Evolutionary conservation across 495 filamentous ascomycete genomes (phyloP).

Genomic region (Aspergillus cavernicola): DNA sequence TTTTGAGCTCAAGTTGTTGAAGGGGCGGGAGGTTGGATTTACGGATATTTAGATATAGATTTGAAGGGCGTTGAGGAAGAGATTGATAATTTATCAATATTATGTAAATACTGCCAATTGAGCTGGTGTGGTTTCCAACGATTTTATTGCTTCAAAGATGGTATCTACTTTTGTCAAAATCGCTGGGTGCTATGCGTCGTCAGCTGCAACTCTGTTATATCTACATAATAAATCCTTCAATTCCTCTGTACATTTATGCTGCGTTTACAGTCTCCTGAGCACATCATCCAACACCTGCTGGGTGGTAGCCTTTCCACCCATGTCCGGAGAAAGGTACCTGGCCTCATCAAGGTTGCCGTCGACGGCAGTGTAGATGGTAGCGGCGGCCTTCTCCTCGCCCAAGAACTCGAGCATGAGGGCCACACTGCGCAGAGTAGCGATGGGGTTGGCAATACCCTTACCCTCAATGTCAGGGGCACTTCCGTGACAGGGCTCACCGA

Average conservation of each 20-base stretch:
- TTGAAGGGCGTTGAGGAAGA: too few relatives aligned
- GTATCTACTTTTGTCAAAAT: too few relatives aligned
- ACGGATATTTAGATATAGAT: too few relatives aligned
- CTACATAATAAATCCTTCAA: too few relatives aligned
- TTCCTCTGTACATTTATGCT: neutral
- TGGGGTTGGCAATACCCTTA: conserved; percentile 87
- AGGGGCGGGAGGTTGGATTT: too few relatives aligned
- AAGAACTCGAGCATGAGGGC: conserved; percentile 96
- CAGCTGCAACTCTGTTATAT: too few relatives aligned
- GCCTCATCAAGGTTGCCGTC: conserved; percentile 88
- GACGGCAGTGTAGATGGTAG: conserved; percentile 83
- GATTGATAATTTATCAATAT: too few relatives aligned
- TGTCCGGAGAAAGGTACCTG: conserved; percentile 77
- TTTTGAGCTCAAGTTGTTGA: too few relatives aligned
- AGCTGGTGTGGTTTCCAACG: too few relatives aligned
- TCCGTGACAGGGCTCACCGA: conserved; percentile 97
- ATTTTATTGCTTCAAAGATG: too few relatives aligned
- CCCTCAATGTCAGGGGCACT: conserved; percentile 95
- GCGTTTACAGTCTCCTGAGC: conserved; percentile 69
- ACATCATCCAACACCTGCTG: conserved; percentile 89
- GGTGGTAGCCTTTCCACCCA: conserved; percentile 85
- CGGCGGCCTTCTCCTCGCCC: conserved; percentile 78
- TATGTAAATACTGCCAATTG: too few relatives aligned
- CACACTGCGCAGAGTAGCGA: conserved; percentile 87
- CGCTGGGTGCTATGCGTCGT: too few relatives aligned